Conservation (phyloP, 225 moss, liverwort and hornwort genomes). For the Sphagnum tenellum region DNA sequence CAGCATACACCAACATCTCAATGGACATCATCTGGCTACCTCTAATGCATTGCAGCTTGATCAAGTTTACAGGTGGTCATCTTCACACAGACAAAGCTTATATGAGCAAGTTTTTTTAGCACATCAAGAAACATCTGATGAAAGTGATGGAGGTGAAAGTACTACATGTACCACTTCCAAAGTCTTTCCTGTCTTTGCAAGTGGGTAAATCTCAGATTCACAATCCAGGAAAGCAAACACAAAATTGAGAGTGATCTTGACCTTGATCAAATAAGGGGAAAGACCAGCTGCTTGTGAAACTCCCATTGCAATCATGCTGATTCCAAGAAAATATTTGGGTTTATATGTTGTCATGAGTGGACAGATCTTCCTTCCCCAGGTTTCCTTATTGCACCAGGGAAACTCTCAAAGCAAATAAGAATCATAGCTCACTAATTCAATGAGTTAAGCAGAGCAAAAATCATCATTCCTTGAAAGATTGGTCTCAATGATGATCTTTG, state of each 20-base stretch:
- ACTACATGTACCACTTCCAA: constrained; percentile 14
- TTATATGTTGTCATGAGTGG: neutral
- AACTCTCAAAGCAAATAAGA: neutral
- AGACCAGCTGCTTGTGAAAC: constrained; percentile 48
- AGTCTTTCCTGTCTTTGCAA: constrained; percentile 30
- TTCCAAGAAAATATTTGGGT: constrained; percentile 43
- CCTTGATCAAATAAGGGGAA: constrained; percentile 62
- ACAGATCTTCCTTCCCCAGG: neutral
- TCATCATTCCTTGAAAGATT: neutral
- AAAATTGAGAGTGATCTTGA: constrained; percentile 54
- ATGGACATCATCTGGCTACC: no score
- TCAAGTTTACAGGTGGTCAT: no score
- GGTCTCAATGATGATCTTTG: no score
- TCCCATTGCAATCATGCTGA: constrained; percentile 49
- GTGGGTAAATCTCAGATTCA: constrained; percentile 52
- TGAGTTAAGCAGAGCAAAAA: no score
- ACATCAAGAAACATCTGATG: no score
- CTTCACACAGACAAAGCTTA: no score
- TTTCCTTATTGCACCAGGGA: no score
- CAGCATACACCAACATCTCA: no score
- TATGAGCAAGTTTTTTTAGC: no score
- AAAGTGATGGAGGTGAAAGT: neutral
- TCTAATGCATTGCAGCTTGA: no score
- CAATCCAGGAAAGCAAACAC: constrained; percentile 63
- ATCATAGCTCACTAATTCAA: no score